Evolutionary conservation across 176 grass and related monocot genomes (phyloP).

Genomic region (Aegilops sharonensis): DNA sequence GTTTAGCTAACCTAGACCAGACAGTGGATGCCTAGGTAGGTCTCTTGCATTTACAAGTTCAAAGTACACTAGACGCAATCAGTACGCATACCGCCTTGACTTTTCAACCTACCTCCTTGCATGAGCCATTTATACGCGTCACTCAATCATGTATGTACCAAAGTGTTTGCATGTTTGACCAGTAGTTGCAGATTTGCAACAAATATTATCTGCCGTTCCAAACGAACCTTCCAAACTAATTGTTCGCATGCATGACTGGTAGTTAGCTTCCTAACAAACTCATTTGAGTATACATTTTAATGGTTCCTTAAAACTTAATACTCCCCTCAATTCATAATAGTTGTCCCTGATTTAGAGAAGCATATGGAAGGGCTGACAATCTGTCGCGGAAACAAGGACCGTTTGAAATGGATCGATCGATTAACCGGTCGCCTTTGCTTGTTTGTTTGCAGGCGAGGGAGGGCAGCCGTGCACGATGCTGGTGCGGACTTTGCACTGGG

Average conservation of each 20-base stretch:
- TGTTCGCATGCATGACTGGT: not conserved
- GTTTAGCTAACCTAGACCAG: not conserved
- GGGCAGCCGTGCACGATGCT: slow-evolving; percentile 87
- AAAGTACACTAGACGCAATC: slow-evolving; percentile 46
- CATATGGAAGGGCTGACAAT: not conserved
- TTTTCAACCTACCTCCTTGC: not conserved
- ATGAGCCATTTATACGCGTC: not conserved
- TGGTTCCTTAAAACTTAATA: no score
- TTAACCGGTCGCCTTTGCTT: not conserved
- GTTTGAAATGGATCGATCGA: not conserved
- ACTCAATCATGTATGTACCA: not conserved
- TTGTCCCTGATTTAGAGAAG: not conserved
- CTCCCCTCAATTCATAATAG: no score
- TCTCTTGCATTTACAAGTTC: slow-evolving; percentile 11
- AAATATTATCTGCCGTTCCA: not conserved
- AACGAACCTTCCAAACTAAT: not conserved
- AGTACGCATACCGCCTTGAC: slow-evolving; percentile 41
- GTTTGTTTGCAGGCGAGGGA: slow-evolving; percentile 44
- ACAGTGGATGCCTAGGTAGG: not conserved
- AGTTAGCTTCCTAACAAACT: not conserved
- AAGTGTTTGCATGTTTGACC: not conserved
- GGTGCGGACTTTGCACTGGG: slow-evolving; percentile 87
- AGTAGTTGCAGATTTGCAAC: not conserved
- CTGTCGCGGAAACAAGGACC: not conserved
- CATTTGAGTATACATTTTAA: no score